Conservation (phyloP, 2,329 filamentous ascomycete genomes). For the Penicillium sp. region DNA sequence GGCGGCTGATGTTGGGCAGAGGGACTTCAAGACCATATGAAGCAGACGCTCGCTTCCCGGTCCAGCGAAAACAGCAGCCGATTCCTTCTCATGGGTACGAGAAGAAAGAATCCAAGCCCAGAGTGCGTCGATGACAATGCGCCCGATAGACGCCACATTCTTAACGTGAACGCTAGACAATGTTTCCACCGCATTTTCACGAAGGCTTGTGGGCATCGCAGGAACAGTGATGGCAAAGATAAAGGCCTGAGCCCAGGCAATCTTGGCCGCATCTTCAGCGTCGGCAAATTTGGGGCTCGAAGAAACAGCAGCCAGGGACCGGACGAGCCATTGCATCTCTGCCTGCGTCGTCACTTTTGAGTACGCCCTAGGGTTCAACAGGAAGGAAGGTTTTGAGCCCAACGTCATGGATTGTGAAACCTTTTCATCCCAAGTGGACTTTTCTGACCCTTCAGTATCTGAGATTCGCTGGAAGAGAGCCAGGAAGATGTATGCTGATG, state of each 20-base stretch:
- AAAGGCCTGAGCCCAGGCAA: conserved; percentile 81
- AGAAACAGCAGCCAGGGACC: conserved; percentile 69
- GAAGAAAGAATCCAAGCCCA: conserved; percentile 77
- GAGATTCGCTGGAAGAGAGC: conserved; percentile 64
- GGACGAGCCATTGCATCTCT: conserved; percentile 77
- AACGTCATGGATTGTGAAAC: conserved; percentile 68
- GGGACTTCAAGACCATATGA: conserved; percentile 56
- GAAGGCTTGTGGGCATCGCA: conserved; percentile 63
- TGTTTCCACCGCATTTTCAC: conserved; percentile 64
- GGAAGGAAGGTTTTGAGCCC: conserved; percentile 83
- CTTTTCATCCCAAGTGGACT: conserved; percentile 54
- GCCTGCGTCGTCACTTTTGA: conserved; percentile 75
- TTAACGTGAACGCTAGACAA: conserved; percentile 69
- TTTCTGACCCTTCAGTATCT: conserved; percentile 57
- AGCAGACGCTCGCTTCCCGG: conserved; percentile 65
- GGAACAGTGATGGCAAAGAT: conserved; percentile 76
- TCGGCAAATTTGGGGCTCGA: conserved; percentile 57
- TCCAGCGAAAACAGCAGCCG: conserved; percentile 68
- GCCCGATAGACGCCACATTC: conserved; percentile 62
- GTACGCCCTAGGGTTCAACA: conserved; percentile 84
- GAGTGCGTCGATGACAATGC: conserved; percentile 70
- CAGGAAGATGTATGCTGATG: conserved; percentile 74
- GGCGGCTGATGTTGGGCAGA: conserved; percentile 39
- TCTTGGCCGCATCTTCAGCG: conserved; percentile 53
- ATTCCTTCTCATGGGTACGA: conserved; percentile 78